Base-by-base conservation (phyloP, 768 basidiomycete genomes). In the Leccinum fibrillosum region DNA sequence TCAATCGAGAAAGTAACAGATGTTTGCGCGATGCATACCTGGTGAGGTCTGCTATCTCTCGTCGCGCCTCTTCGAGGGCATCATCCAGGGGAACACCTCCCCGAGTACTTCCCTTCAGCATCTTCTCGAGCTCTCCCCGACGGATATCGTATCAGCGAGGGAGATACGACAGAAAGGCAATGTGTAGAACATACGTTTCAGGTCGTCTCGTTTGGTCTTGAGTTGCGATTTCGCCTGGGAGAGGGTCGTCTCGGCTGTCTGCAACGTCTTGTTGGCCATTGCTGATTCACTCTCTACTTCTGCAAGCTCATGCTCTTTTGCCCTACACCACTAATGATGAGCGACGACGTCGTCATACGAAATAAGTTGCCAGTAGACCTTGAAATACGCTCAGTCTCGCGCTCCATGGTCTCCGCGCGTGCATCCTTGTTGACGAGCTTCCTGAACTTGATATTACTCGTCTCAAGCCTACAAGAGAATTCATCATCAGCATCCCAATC, bases 391-490 rank as follows among this genome's bases (percentile, higher is more conserved):
- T 88, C 85, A 5, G 91, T 78, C 56, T 90, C 88, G 17, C 77
- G 77, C 63, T 96, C 94, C 77, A 96, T 88, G 1, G 79, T 84
- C 9, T 86, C 86, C 1, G 78, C 74, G 6, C 78, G 76, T 0
- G 86, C 77, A 39, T 88, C 83, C 44, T 73, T 74, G 13, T 85
- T 86, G n/a, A 87, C 75, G 10, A 91, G 69, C 59, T 86, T 84
- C 39, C 79, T 82, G 66, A 86, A 89, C 68, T 85, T 88, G 51
- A 74, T 70, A 48, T 81, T 83, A 52, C 82, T 81, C 49, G 80
- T 69, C 25, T 86, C 82, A 19, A 94, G 72, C 52, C 95, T 97
- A 57, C 10, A 44, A 56, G 39, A 39, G 54, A 35, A 58, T 19
- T 19, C 54, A 21, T 64, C 23, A 61, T 53, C 10, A 58, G 37